A percentile compares a stretch with the other conserved stretches of the same genome.
phyloP scores from a whole-genome alignment of 805 yeast species.

The Wickerhamomyces chambardii region DNA sequence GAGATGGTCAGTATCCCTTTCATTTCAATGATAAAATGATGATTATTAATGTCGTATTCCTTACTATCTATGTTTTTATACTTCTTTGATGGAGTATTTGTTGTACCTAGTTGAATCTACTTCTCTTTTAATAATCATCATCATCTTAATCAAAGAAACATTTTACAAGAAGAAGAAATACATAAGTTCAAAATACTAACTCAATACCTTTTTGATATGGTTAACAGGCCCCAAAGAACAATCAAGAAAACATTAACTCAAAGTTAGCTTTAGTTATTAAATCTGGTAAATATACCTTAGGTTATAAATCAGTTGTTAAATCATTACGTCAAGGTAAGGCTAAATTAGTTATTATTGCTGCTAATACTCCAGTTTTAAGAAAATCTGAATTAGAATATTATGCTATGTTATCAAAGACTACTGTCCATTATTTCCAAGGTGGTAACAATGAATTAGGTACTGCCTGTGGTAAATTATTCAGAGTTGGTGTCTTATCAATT shows the following conservation, averaged over 20 bases:
- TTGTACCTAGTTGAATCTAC: no score
- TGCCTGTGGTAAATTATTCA: slow-evolving; percentile 99
- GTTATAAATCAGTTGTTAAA: slow-evolving; percentile 98
- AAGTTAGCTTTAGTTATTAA: slow-evolving; percentile 96
- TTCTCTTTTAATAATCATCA: no score
- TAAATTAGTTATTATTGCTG: slow-evolving; percentile 95
- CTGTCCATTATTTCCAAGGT: slow-evolving; percentile 97
- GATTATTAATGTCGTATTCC: no score
- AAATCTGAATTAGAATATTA: slow-evolving; percentile 99
- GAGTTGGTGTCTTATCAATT: slow-evolving; percentile 95
- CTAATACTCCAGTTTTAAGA: slow-evolving; percentile 99
- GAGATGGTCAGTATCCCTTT: slow-evolving; percentile 86
- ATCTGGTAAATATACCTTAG: slow-evolving; percentile 99
- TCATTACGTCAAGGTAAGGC: slow-evolving; percentile 98
- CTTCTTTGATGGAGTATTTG: neutral
- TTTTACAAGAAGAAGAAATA: neutral
- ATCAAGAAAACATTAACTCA: slow-evolving; percentile 92
- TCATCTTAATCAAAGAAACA: no score
- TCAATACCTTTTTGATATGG: slow-evolving; percentile 2
- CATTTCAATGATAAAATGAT: no score
- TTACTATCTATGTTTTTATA: no score
- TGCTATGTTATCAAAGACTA: slow-evolving; percentile 99
- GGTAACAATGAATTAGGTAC: slow-evolving; percentile 99
- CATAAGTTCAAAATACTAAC: slow-evolving; percentile 27
- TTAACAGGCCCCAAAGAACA: slow-evolving; percentile 96